These are phyloP conservation scores for Ascochyta viciae-villosae DNA, from an alignment of 2,329 filamentous ascomycete species.

Conservation along the genomic window DNA sequence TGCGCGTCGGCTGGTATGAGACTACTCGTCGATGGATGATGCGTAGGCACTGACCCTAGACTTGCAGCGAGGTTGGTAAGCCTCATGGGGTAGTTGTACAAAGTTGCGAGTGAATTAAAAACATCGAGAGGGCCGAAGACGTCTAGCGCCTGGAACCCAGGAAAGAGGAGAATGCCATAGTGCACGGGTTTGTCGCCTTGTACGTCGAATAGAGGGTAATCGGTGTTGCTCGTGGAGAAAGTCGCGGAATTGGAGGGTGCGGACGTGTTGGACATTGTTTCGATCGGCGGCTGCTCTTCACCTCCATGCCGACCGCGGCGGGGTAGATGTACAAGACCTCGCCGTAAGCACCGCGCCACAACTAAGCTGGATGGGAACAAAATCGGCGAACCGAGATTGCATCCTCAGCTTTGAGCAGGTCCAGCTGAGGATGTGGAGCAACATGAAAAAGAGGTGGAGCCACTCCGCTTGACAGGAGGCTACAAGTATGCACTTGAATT, in stretches of 20 bases:
- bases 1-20: slow-evolving; percentile 20
- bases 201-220: slow-evolving; percentile 17
- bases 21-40: slow-evolving; percentile 24
- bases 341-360: slow-evolving; percentile 17
- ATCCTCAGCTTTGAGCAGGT: slow-evolving; percentile 6
- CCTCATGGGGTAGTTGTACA: slow-evolving; percentile 35
- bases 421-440: slow-evolving; percentile 3
- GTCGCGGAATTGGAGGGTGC: not conserved
- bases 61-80: slow-evolving; percentile 34
- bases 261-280: slow-evolving; percentile 2
- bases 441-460: not conserved
- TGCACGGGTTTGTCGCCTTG: slow-evolving; percentile 23
- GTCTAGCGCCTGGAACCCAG: slow-evolving; percentile 40
- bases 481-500: not conserved
- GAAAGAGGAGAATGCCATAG: slow-evolving; percentile 33
- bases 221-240: not conserved
- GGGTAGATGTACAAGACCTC: slow-evolving; percentile 11
- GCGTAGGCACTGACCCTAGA: slow-evolving; percentile 33
- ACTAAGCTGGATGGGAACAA: slow-evolving; percentile 8
- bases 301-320: slow-evolving; percentile 2
- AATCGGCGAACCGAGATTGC: slow-evolving; percentile 4
- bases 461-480: not conserved
- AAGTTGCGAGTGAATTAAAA: slow-evolving; percentile 44
- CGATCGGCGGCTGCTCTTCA: not conserved
- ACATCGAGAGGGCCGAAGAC: slow-evolving; percentile 56